These are phyloP conservation scores for Xanthoconium separans DNA, from an alignment of 1,284 basidiomycete species.

Conservation along the genomic window DNA sequence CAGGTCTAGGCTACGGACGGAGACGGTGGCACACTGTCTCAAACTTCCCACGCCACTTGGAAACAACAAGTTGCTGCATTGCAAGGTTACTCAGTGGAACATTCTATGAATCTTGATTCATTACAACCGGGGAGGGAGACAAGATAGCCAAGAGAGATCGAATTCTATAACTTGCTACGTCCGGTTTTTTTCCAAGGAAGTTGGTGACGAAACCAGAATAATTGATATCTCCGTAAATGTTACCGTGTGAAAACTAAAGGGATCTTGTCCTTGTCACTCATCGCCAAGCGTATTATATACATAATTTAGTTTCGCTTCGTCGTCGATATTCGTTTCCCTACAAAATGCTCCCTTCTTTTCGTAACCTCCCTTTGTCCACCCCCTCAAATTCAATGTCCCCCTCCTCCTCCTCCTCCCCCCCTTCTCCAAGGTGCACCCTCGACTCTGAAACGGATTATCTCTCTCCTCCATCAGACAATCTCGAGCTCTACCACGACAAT, in stretches of 20 bases:
- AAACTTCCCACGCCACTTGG: constrained; percentile 28
- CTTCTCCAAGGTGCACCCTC: background rate
- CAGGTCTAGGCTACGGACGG: background rate
- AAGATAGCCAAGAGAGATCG: no score
- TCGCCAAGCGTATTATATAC: no score
- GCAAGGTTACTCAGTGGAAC: no score
- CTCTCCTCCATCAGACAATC: constrained; percentile 1
- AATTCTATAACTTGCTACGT: no score
- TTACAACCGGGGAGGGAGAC: no score
- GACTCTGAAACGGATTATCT: constrained; percentile 12
- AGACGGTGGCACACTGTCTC: background rate
- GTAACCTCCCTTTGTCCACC: background rate
- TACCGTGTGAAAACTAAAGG: no score
- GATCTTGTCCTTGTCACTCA: no score
- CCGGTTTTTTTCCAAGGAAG: no score
- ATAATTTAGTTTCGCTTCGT: background rate
- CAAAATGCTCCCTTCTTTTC: constrained; percentile 4
- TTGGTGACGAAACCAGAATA: no score
- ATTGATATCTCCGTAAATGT: no score
- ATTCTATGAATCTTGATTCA: no score
- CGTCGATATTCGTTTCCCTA: constrained; percentile 3
- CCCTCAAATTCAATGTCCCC: constrained; percentile 3
- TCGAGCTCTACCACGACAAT: constrained; percentile 9
- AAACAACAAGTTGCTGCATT: no score
- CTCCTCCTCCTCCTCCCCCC: background rate